These are phyloP conservation scores for Dryadomyces quercivorus DNA, from an alignment of 2,329 filamentous ascomycete species.

Conservation along the genomic window DNA sequence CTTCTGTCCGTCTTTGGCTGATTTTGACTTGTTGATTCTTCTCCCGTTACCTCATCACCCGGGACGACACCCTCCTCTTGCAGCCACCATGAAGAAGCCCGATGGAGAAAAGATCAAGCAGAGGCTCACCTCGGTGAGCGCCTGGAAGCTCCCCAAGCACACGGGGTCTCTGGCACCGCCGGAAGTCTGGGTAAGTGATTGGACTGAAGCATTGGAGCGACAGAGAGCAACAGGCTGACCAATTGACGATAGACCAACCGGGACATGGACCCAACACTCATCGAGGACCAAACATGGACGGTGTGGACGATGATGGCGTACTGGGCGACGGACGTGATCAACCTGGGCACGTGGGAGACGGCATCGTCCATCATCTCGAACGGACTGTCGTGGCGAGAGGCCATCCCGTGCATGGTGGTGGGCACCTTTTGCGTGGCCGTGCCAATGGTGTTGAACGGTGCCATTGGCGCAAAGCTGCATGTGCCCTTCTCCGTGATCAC, in stretches of 20 bases:
- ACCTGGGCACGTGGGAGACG: constrained; percentile 17
- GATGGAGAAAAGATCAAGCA: constrained; percentile 2
- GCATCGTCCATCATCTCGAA: constrained; percentile 13
- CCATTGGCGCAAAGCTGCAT: constrained; percentile 32
- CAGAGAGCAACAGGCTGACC: not conserved
- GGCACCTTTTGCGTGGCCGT: constrained; percentile 49
- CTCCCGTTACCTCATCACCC: not conserved
- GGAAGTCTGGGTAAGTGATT: constrained; percentile 15
- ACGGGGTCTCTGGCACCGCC: constrained; percentile 19
- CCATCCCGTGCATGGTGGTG: constrained; percentile 38
- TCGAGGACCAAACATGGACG: constrained; percentile 22
- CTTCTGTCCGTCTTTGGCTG: not conserved
- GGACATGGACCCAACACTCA: constrained; percentile 24
- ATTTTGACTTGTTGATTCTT: not conserved
- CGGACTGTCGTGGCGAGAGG: constrained; percentile 27
- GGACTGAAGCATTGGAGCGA: not conserved
- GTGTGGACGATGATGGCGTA: constrained; percentile 17
- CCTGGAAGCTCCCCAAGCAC: constrained; percentile 21
- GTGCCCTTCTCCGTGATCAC: constrained; percentile 33
- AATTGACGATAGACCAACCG: constrained; percentile 11
- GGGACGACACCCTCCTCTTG: not conserved
- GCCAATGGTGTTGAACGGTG: constrained; percentile 34
- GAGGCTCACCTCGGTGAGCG: constrained; percentile 10
- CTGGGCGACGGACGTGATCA: constrained; percentile 17
- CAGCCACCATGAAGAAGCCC: not conserved